A percentile compares a stretch with the other conserved stretches of the same genome.
Evolutionary conservation across 2,329 filamentous ascomycete species (phyloP).

Genomic region (Neopestalotiopsis clavispora): DNA sequence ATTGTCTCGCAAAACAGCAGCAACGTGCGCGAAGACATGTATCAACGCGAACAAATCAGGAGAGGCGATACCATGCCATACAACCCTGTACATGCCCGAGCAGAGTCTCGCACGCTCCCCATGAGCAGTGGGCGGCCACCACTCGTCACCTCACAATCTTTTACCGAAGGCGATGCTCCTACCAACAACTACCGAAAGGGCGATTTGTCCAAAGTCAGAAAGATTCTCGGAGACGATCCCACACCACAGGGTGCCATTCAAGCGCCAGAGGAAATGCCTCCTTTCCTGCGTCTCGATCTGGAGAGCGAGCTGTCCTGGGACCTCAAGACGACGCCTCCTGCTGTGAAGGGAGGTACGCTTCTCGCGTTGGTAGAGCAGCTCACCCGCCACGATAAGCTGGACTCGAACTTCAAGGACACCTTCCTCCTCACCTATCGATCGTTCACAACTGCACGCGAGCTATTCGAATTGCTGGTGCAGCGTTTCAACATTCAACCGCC

Average conservation of each 20-base stretch:
- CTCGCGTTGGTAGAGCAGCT: conserved; percentile 91
- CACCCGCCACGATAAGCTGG: conserved; percentile 92
- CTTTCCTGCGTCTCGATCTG: conserved; percentile 84
- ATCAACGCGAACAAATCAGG: conserved; percentile 57
- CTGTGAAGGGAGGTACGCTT: conserved; percentile 87
- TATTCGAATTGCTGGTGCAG: conserved; percentile 91
- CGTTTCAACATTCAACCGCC: conserved; percentile 93
- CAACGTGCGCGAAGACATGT: conserved; percentile 23
- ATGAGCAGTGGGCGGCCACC: conserved; percentile 46
- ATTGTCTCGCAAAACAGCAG: conserved; percentile 47
- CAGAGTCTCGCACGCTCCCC: conserved; percentile 55
- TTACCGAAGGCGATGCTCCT: conserved; percentile 62
- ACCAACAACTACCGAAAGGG: conserved; percentile 61
- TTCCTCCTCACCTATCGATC: conserved; percentile 97
- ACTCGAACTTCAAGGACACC: conserved; percentile 95
- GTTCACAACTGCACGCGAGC: conserved; percentile 86
- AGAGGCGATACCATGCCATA: conserved; percentile 64
- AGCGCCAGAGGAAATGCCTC: conserved; percentile 77
- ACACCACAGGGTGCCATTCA: conserved; percentile 50
- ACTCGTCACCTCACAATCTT: conserved; percentile 64
- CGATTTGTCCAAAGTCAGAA: conserved; percentile 67
- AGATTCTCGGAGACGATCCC: conserved; percentile 69
- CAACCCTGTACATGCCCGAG: conserved; percentile 58
- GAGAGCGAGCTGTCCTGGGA: conserved; percentile 92
- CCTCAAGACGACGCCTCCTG: conserved; percentile 73